Evolutionary conservation across 768 basidiomycete species (phyloP), one percentile per base, ranked within the genome.

Genomic region (Suillus plorans): DNA sequence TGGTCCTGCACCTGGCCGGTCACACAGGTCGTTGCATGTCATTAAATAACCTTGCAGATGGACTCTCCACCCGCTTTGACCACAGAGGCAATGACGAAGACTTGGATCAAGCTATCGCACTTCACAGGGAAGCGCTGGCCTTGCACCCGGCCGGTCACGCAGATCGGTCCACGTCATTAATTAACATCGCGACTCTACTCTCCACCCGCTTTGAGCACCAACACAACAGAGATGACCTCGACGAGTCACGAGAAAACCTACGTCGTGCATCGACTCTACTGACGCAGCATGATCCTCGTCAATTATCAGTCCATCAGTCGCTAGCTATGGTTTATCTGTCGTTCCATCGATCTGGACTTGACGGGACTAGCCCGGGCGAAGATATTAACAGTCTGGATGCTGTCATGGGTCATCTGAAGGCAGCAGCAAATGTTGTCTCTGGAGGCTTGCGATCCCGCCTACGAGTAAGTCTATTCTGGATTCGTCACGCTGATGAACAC

Each of bases 231-330:
- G 45, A 47, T 22, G n/a, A 47, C 45, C 45, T 47, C 5, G 2
- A 47, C 1, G n/a, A 47, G 12, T 22, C 45, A 47, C n/a, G 4
- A 47, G 45, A 47, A n/a, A 2, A 13, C 2, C 45, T 47, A 10
- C 45, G 4, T 12, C 12, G 45, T 22, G 45, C 45, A 4, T 47
- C 22, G 12, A 47, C 45, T 13, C 45, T 47, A 10, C 22, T 47
- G n/a, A 22, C 5, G n/a, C n/a, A 13, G 13, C 45, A 47, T 22
- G n/a, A 47, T 22, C 45, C n/a, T 47, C 12, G 10, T 5, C 10
- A 2, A 47, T 22, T 5, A 22, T 0, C 0, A 0, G n/a, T 13
- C 45, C 10, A 47, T 47, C 0, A 0, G 2, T 47, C n/a, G 12
- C n/a, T 47, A 22, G 45, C 45, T 47, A 3, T 1, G 1, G 45